phyloP scores from a whole-genome alignment of 2,329 filamentous ascomycete genomes.

The Trichoderma sp. region DNA sequence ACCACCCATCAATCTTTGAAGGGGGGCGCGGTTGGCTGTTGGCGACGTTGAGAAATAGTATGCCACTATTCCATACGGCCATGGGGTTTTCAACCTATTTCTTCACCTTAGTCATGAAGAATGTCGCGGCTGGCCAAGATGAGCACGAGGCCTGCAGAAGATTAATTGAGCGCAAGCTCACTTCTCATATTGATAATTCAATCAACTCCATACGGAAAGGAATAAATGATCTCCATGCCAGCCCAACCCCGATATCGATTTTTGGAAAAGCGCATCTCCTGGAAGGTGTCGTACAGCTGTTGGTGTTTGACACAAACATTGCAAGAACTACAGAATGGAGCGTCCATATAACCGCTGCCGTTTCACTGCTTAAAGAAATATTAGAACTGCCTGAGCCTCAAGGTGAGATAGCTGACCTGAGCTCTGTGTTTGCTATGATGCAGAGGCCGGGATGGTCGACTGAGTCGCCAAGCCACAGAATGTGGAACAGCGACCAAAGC shows the following conservation, averaged over 20 bases:
- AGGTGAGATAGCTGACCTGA: not conserved
- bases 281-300: slow-evolving; percentile 49
- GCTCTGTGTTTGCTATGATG: not conserved
- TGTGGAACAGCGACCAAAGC: slow-evolving; percentile 43
- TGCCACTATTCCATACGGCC: slow-evolving; percentile 53
- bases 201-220: slow-evolving; percentile 11
- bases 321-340: slow-evolving; percentile 42
- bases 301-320: slow-evolving; percentile 49
- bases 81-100: slow-evolving; percentile 56
- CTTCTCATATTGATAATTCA: slow-evolving; percentile 6
- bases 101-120: slow-evolving; percentile 43
- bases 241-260: not conserved
- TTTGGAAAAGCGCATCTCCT: slow-evolving; percentile 39
- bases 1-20: slow-evolving; percentile 52
- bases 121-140: slow-evolving; percentile 30
- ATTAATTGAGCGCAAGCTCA: not conserved
- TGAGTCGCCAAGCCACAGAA: slow-evolving; percentile 29
- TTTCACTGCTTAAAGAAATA: slow-evolving; percentile 14
- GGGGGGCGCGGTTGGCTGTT: slow-evolving; percentile 58
- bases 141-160: not conserved
- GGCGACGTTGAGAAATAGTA: slow-evolving; percentile 52
- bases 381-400: not conserved
- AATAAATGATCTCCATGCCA: not conserved
- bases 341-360: slow-evolving; percentile 2
- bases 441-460: not conserved